Evolutionary conservation across 345 rosid genomes (phyloP).

Genomic region (Eucalyptus curtisii): DNA sequence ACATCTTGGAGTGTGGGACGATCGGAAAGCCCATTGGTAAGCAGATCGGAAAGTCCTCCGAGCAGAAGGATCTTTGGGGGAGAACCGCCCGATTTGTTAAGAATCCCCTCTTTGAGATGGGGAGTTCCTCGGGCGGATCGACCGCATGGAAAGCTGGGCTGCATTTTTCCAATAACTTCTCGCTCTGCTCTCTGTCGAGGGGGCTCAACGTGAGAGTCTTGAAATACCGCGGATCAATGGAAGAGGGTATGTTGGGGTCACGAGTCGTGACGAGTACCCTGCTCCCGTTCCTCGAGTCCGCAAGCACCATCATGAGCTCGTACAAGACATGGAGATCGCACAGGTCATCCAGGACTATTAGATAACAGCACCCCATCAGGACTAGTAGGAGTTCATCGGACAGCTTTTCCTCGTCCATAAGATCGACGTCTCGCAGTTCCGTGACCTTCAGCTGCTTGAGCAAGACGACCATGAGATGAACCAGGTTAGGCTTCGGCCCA

Average conservation of each 20-base stretch:
- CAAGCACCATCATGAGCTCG: too few species aligned
- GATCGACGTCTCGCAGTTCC: neutral
- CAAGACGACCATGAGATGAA: neutral
- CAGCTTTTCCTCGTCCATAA: neutral
- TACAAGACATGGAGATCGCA: fast-evolving
- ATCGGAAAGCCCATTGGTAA: neutral
- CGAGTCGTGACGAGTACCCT: neutral
- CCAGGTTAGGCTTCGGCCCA: neutral
- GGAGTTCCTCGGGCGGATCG: fast-evolving
- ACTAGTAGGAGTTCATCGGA: neutral
- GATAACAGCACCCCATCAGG: neutral
- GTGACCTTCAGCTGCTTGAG: neutral
- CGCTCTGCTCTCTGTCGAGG: neutral
- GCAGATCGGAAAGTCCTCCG: neutral
- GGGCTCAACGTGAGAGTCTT: fast-evolving
- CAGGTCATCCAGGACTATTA: neutral
- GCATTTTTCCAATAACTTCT: neutral
- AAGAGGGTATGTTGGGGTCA: fast-evolving
- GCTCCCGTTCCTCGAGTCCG: too few species aligned
- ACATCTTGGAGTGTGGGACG: neutral
- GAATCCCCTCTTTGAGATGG: neutral
- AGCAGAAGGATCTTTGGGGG: neutral
- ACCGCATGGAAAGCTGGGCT: fast-evolving
- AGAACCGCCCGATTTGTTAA: neutral
- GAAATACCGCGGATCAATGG: fast-evolving